Percentiles rank a stretch among this genome's conserved stretches.
Conservation (phyloP, 176 grass and related monocot genomes). For the Saccharum spontaneum region DNA sequence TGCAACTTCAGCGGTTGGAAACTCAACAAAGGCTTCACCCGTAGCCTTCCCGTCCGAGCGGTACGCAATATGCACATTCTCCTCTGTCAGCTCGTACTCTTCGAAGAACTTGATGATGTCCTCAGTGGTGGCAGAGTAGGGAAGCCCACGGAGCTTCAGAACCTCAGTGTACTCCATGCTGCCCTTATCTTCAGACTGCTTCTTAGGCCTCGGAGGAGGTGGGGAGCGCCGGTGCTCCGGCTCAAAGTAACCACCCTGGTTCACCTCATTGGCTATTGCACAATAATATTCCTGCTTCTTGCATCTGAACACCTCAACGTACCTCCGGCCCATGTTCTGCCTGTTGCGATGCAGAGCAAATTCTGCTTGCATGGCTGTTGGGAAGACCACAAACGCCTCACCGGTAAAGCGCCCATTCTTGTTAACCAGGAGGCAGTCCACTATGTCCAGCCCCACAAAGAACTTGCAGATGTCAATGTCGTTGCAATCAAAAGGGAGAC, state of each 20-base stretch:
- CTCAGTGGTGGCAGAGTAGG: slow-evolving; percentile 61
- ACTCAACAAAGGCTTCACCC: slow-evolving; percentile 78
- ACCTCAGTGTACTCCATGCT: slow-evolving; percentile 94
- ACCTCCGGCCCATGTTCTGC: slow-evolving; percentile 91
- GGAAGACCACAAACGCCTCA: slow-evolving; percentile 83
- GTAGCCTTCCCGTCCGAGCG: slow-evolving; percentile 74
- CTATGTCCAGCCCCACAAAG: slow-evolving; percentile 73
- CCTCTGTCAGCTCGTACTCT: slow-evolving; percentile 71
- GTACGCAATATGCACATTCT: slow-evolving; percentile 70
- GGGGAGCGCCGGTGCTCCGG: slow-evolving; percentile 42
- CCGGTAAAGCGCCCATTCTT: slow-evolving; percentile 82
- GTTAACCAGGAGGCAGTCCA: slow-evolving; percentile 79
- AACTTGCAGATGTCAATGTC: slow-evolving; percentile 90
- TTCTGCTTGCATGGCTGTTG: slow-evolving; percentile 60
- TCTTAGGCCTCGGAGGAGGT: slow-evolving; percentile 53
- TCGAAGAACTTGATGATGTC: slow-evolving; percentile 87
- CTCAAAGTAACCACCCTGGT: slow-evolving; percentile 53
- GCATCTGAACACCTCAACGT: slow-evolving; percentile 90
- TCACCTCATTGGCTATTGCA: slow-evolving; percentile 83
- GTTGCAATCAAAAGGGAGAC: slow-evolving; percentile 87
- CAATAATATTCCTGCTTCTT: slow-evolving; percentile 94
- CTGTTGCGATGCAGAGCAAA: slow-evolving; percentile 77
- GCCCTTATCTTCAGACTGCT: slow-evolving; percentile 57
- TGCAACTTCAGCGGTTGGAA: slow-evolving; percentile 62
- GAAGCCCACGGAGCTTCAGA: slow-evolving; percentile 83